Base-by-base conservation (phyloP, 306 rosid species). In the Canavalia gladiata region DNA sequence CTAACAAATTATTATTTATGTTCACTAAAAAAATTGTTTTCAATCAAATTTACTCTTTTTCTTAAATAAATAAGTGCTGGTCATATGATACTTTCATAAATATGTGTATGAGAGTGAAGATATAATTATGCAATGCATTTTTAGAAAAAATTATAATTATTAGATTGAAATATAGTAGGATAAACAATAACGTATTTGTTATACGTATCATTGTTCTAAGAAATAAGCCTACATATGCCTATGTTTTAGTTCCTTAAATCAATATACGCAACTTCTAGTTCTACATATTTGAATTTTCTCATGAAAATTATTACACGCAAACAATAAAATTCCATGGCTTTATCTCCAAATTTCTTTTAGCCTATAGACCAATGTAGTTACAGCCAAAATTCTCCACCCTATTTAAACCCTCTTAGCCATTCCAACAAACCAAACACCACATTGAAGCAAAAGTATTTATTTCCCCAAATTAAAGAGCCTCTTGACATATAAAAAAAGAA, bases 331-430 rank as follows among this genome's bases (percentile, higher is more conserved):
- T 60, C 29, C 50, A 0, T 69, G 62, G 34, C 18, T 34, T 25
- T 11, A 6, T 63, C 51, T 45, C 8, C 5, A 45, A 68, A 57
- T 43, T 45, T 79, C 51, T 69, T 7, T 62, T 33, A 45, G 51
- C 70, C 83, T n/a, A 41, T 33, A 31, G 30, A 41, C 6, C 31
- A 13, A 1, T 25, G 37, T 41, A 45, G 46, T 31, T 2, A 28
- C 55, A 41, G 10, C 31, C 74, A 13, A 76, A 33, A 64, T 45
- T 37, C 34, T 62, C 35, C 82, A 52, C 79, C 58, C 66, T 84
- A 76, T 86, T 84, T 84, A 82, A 71, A 62, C 80, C 76, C 74
- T 60, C 45, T 57, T 3, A 10, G 42, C 3, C 35, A 37, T 50
- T 47, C 0, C 18, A 4, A 13, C 46, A n/a, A 29, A 10, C 37